These are phyloP conservation scores for Macrolepiota albuminosa DNA, from an alignment of 768 basidiomycete genomes.

Conservation along the genomic window DNA sequence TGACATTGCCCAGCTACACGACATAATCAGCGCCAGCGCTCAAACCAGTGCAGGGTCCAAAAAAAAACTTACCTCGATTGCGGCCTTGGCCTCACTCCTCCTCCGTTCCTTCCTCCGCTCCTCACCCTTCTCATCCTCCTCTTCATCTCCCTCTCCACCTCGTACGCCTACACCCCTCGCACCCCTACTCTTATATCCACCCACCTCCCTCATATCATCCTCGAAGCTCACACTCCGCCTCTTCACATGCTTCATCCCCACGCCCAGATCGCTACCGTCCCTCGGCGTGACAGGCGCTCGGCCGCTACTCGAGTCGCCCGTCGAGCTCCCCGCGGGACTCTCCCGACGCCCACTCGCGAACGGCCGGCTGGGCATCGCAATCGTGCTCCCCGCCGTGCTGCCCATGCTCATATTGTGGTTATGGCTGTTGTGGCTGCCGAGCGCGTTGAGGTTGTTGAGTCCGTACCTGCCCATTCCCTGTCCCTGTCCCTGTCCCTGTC, in stretches of 20 bases:
- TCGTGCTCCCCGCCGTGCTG: background rate
- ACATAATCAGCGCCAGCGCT: background rate
- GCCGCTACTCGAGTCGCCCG: conserved; percentile 80
- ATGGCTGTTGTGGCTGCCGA: conserved; percentile 1
- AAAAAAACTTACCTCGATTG: conserved; percentile 67
- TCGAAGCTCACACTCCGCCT: conserved; percentile 68
- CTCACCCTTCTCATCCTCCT: conserved; percentile 58
- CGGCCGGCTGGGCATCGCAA: conserved; percentile 42
- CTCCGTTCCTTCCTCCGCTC: conserved; percentile 66
- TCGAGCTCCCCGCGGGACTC: conserved; percentile 74
- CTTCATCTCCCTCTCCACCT: conserved; percentile 35
- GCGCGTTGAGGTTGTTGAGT: background rate
- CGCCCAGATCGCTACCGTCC: conserved; percentile 62
- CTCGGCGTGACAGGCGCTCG: conserved; percentile 70
- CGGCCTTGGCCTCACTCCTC: conserved; percentile 79
- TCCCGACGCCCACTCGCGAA: conserved; percentile 51
- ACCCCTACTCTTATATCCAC: conserved; percentile 5
- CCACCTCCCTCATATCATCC: conserved; percentile 33
- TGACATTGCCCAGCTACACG: conserved; percentile 76
- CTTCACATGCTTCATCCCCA: conserved; percentile 35
- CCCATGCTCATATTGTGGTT: background rate
- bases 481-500: background rate
- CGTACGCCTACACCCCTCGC: conserved; percentile 13
- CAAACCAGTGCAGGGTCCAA: conserved; percentile 5
- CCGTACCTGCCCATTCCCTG: background rate